These are phyloP conservation scores for Candida coquimbonensis DNA, from an alignment of 805 yeast species.

Conservation along the genomic window DNA sequence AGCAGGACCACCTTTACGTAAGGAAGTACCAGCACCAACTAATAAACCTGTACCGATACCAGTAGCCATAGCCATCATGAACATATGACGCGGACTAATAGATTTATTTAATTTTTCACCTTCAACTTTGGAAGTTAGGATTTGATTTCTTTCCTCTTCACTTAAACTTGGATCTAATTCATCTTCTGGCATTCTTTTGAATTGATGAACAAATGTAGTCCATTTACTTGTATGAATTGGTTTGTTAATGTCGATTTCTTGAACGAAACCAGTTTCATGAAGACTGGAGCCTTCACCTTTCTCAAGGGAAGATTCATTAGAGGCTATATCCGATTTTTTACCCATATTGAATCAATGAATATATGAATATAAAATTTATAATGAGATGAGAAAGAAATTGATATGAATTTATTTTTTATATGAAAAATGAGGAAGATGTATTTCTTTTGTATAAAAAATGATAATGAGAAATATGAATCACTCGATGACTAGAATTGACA, in stretches of 20 bases:
- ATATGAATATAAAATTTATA: background rate
- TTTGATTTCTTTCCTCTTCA: constrained; percentile 32
- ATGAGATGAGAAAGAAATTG: too few relatives aligned
- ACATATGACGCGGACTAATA: constrained; percentile 47
- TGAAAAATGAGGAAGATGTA: background rate
- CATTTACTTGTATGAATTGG: constrained; percentile 12
- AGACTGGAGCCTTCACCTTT: constrained; percentile 18
- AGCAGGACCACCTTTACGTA: constrained; percentile 40
- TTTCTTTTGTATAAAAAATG: background rate
- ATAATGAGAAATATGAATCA: background rate
- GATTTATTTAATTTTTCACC: constrained; percentile 31
- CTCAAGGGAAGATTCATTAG: constrained; percentile 7
- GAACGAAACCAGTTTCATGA: constrained; percentile 15
- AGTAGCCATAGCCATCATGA: constrained; percentile 77
- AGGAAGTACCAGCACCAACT: constrained; percentile 48
- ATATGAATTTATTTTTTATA: too few relatives aligned
- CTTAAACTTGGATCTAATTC: constrained; percentile 33
- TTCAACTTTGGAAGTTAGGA: constrained; percentile 15
- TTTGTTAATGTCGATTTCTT: constrained; percentile 11
- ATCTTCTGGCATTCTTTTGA: constrained; percentile 24
- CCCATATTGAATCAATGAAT: background rate
- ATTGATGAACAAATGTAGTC: constrained; percentile 27
- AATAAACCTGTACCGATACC: constrained; percentile 74
- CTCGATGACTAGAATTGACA: background rate
- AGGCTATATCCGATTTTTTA: constrained; percentile 4